Evolutionary conservation across 1,284 basidiomycete genomes (phyloP).

Genomic region (Ustilago crameri): DNA sequence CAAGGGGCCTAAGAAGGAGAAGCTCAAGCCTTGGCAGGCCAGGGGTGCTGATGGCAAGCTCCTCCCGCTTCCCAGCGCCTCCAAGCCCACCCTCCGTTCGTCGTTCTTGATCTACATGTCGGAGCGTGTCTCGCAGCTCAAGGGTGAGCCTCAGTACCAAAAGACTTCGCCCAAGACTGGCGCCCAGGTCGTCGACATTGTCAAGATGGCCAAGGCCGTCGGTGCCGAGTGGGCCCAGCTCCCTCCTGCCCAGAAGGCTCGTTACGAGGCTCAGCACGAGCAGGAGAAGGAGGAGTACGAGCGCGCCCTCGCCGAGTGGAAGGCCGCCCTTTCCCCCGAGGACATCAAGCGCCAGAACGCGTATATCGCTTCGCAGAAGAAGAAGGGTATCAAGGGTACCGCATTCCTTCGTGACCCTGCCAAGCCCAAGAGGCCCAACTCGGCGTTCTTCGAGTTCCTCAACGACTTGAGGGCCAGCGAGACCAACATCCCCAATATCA

Average conservation of each 20-base stretch:
- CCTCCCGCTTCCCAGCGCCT: constrained; percentile 61
- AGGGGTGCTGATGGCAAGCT: constrained; percentile 56
- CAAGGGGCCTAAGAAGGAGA: constrained; percentile 54
- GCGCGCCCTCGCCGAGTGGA: constrained; percentile 56
- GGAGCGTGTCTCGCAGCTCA: constrained; percentile 51
- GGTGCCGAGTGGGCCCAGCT: constrained; percentile 58
- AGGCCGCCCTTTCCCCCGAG: constrained; percentile 54
- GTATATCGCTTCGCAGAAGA: constrained; percentile 56
- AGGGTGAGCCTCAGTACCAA: constrained; percentile 46
- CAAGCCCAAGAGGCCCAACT: constrained; percentile 58
- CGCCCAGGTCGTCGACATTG: constrained; percentile 53
- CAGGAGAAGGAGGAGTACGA: constrained; percentile 54
- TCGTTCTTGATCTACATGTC: constrained; percentile 61
- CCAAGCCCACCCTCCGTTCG: constrained; percentile 56
- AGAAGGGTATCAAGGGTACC: constrained; percentile 51
- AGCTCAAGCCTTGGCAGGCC: constrained; percentile 58
- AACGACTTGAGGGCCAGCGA: constrained; percentile 51
- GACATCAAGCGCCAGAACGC: constrained; percentile 64
- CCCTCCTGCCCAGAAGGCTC: constrained; percentile 40
- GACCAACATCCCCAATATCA: constrained; percentile 35
- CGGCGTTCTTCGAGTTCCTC: constrained; percentile 61
- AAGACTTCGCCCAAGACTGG: constrained; percentile 51
- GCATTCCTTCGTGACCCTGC: constrained; percentile 56
- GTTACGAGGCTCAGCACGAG: constrained; percentile 50
- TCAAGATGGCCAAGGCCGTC: constrained; percentile 47